phyloP scores from a whole-genome alignment of 2,329 filamentous ascomycete genomes.

The Stagonosporopsis rhizophila region DNA sequence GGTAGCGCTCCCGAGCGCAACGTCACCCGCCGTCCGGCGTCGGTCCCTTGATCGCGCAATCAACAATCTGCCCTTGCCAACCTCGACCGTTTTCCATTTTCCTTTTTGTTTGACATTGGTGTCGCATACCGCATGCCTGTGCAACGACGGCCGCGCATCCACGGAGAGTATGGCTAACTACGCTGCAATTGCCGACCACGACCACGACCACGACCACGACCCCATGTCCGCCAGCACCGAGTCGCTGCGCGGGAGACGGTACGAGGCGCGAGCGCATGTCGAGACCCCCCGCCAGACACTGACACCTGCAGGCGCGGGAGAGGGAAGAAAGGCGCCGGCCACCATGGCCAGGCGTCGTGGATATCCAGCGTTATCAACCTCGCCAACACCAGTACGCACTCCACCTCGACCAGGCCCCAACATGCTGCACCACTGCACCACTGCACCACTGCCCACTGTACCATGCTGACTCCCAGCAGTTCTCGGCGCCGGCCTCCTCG shows the following conservation, averaged over 20 bases:
- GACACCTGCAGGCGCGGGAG: slow-evolving; percentile 58
- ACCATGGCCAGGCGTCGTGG: slow-evolving; percentile 80
- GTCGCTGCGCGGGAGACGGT: slow-evolving; percentile 50
- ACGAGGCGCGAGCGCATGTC: too few relatives aligned
- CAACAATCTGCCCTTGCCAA: neutral
- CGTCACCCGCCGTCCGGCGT: slow-evolving; percentile 1
- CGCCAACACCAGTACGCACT: slow-evolving; percentile 83
- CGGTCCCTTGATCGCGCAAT: too few relatives aligned
- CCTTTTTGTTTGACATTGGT: too few relatives aligned
- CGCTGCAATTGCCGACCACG: slow-evolving; percentile 54
- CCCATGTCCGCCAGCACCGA: slow-evolving; percentile 52
- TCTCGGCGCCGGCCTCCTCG: slow-evolving; percentile 90
- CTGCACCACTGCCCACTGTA: too few relatives aligned
- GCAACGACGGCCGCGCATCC: slow-evolving; percentile 21
- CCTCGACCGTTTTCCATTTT: neutral
- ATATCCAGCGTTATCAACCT: slow-evolving; percentile 92
- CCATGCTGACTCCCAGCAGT: slow-evolving; percentile 61
- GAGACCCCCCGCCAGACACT: too few relatives aligned
- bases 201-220: slow-evolving; percentile 49
- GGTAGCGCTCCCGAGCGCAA: neutral
- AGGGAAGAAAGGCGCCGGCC: slow-evolving; percentile 73
- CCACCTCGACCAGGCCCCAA: neutral
- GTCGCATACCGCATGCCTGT: slow-evolving; percentile 34
- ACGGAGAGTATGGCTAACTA: slow-evolving; percentile 53
- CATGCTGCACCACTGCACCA: neutral